Conservation (phyloP, 441 rosid species). For the Erodium chrysanthum region DNA sequence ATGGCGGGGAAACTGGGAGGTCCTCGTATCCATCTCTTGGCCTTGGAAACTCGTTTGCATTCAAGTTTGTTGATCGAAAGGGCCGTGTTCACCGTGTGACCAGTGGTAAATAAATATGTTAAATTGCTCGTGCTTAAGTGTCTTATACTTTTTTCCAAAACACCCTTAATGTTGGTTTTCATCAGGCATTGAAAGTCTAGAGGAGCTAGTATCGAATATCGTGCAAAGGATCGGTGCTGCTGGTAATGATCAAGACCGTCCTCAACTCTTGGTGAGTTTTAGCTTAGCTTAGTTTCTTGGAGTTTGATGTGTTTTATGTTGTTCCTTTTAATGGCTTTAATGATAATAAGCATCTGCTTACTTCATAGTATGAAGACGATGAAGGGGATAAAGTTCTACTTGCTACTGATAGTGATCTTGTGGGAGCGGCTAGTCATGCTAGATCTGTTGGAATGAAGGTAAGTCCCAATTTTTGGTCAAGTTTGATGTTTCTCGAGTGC, state of each 20-base stretch:
- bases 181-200: slow-evolving; percentile 56
- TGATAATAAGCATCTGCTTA: background rate
- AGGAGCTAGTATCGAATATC: slow-evolving; percentile 64
- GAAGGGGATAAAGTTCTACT: slow-evolving; percentile 86
- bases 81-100: slow-evolving; percentile 57
- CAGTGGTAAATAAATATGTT: background rate
- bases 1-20: slow-evolving; percentile 45
- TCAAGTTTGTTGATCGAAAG: slow-evolving; percentile 61
- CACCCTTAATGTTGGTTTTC: background rate
- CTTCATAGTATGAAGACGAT: slow-evolving; percentile 80
- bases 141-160: background rate
- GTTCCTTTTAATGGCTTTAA: slow-evolving; percentile 11
- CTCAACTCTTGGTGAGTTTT: slow-evolving; percentile 61
- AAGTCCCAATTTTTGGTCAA: background rate
- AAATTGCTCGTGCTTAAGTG: background rate
- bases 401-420: slow-evolving; percentile 74
- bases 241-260: slow-evolving; percentile 58
- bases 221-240: slow-evolving; percentile 71
- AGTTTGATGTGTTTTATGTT: background rate
- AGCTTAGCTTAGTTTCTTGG: slow-evolving; percentile 1
- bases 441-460: slow-evolving; percentile 83
- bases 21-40: slow-evolving; percentile 51
- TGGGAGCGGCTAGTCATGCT: slow-evolving; percentile 76
- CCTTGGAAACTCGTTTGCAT: slow-evolving; percentile 52
- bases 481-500: background rate